A percentile compares a stretch with the other conserved stretches of the same genome.
phyloP scores from a whole-genome alignment of 352 stramenopile species.

The Phytophthora foliorum region DNA sequence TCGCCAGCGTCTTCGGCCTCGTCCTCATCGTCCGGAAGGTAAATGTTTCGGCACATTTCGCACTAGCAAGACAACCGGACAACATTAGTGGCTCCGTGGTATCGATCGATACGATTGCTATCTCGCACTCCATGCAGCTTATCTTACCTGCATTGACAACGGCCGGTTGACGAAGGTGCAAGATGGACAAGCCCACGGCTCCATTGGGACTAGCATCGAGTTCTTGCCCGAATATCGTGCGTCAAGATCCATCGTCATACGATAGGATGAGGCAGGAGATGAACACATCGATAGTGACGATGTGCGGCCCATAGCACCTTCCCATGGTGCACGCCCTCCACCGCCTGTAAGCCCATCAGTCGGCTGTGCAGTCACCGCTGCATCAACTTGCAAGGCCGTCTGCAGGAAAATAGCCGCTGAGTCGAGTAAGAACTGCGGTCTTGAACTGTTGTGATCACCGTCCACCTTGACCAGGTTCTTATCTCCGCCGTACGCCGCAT shows the following conservation, averaged over 20 bases:
- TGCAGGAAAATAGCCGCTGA: slow-evolving; percentile 97
- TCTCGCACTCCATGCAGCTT: background rate
- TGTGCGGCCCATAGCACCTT: slow-evolving; percentile 30
- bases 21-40: slow-evolving; percentile 41
- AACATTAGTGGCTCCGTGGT: slow-evolving; percentile 11
- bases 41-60: slow-evolving; percentile 59
- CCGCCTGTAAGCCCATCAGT: slow-evolving; percentile 29
- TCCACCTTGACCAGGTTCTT: slow-evolving; percentile 99
- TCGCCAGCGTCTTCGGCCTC: slow-evolving; percentile 30
- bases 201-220: slow-evolving; percentile 48
- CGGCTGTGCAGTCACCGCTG: slow-evolving; percentile 27
- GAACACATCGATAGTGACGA: slow-evolving; percentile 46
- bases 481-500: slow-evolving; percentile 95
- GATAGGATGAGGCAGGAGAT: slow-evolving; percentile 43
- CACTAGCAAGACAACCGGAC: slow-evolving; percentile 37
- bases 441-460: slow-evolving; percentile 97
- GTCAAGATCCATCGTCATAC: slow-evolving; percentile 73
- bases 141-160: slow-evolving; percentile 65
- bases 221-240: slow-evolving; percentile 55
- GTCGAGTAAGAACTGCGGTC: slow-evolving; percentile 96
- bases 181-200: slow-evolving; percentile 63
- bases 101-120: background rate
- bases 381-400: slow-evolving; percentile 88
- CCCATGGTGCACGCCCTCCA: slow-evolving; percentile 54
- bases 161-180: slow-evolving; percentile 79